These are phyloP conservation scores for Tylopilus sp. DNA, from an alignment of 768 basidiomycete species.

Conservation along the genomic window DNA sequence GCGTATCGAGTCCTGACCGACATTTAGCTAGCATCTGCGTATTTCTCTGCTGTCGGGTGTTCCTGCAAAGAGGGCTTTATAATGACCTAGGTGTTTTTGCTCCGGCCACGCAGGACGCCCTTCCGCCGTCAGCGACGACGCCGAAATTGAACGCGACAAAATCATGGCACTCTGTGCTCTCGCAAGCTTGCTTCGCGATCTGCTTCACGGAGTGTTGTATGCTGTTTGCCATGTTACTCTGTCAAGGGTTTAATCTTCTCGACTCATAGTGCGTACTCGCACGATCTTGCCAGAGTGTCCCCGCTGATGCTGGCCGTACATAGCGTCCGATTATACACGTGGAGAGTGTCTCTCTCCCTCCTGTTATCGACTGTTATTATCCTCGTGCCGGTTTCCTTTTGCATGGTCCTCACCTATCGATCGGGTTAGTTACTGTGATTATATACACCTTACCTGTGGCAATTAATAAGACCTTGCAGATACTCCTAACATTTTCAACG, in stretches of 20 bases:
- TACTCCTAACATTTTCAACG: constrained; percentile 22
- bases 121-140: constrained; percentile 24
- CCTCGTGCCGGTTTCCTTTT: constrained; percentile 61
- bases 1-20: constrained; percentile 1
- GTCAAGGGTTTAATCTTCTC: constrained; percentile 60
- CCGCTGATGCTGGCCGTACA: background rate
- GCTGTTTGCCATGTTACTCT: constrained; percentile 68
- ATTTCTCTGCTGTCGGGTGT: constrained; percentile 58
- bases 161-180: constrained; percentile 51
- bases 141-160: constrained; percentile 19
- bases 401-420: constrained; percentile 51
- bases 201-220: constrained; percentile 75
- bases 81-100: constrained; percentile 53
- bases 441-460: background rate
- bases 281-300: background rate
- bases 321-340: constrained; percentile 65
- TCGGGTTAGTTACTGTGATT: constrained; percentile 18
- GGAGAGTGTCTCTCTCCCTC: constrained; percentile 60
- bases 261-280: constrained; percentile 46
- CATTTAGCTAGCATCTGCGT: constrained; percentile 39
- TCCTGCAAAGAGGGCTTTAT: constrained; percentile 56
- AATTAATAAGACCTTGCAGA: constrained; percentile 12
- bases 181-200: constrained; percentile 59
- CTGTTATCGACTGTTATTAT: constrained; percentile 63
- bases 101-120: constrained; percentile 24